Evolutionary conservation across 495 filamentous ascomycete species (phyloP), one percentile per base, ranked within the genome.

Genomic region (Aspergillus kassunensis): DNA sequence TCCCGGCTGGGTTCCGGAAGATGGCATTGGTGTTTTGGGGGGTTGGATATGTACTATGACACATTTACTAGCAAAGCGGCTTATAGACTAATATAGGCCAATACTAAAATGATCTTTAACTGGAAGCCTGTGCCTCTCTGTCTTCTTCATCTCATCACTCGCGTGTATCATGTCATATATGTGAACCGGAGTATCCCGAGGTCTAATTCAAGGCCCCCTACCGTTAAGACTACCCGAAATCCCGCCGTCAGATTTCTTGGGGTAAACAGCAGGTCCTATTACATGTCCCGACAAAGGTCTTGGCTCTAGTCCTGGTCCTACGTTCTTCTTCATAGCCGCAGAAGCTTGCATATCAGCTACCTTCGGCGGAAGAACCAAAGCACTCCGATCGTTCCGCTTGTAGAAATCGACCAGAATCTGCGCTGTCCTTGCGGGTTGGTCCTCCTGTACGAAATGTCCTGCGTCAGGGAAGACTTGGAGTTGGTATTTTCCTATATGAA

Each of bases 401-500:
- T 91, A 89, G 59, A 99, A 97, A 63, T 97, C 95, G 2, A 86
- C 90, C 45, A 97, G 67, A 21, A 84, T 79, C 57, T 81, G 80
- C 5, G 95, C 93, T 23, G 86, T 91, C 73, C 90, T 95, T 54
- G 86, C 84, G 1, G 95, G 90, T 48, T 90, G 79, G 66, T 99
- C 93, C 67, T 99, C 93, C 53, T 97, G 95, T 42, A 99, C 80
- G 59, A 97, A 98, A 67, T 97, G 93, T 0, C 93, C 93, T 6
- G 91, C 91, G 67, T 96, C 89, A 0, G 95, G 95, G 53, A 97
- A 85, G 15, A 99, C 91, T 46, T 95, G 86, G 15, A 99, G 75
- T 49, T 96, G 91, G 64, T 97, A 99, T 75, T 97, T 97, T 0
- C 91, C 91, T 89, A 57, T 16, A 29, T n/a, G n/a, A n/a, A n/a